Conservation (phyloP, 345 rosid genomes). For the Acer negundo region DNA sequence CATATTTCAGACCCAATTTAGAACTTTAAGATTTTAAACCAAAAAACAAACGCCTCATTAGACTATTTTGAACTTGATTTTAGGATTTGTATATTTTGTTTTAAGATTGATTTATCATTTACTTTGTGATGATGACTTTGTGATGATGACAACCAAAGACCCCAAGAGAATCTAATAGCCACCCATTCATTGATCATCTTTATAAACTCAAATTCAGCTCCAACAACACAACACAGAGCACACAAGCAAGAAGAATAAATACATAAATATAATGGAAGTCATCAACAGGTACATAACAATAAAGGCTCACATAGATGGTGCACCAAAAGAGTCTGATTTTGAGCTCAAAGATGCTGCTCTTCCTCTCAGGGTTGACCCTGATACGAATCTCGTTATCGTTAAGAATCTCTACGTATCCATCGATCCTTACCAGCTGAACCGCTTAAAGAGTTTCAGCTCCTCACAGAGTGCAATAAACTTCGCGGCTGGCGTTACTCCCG, state of each 20-base stretch:
- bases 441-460: conserved; percentile 47
- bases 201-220: background rate
- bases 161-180: background rate
- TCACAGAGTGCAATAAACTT: conserved; percentile 28
- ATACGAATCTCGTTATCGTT: conserved; percentile 35
- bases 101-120: too few relatives aligned
- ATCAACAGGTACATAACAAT: conserved; percentile 38
- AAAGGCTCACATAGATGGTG: conserved; percentile 37
- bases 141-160: too few relatives aligned
- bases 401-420: conserved; percentile 55
- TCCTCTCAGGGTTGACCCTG: conserved; percentile 26
- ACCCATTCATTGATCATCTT: background rate
- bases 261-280: conserved; percentile 30
- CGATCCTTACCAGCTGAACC: conserved; percentile 62
- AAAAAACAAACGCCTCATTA: too few relatives aligned
- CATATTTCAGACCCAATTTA: too few relatives aligned
- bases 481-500: conserved; percentile 34
- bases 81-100: too few relatives aligned
- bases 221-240: background rate
- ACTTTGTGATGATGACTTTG: too few relatives aligned
- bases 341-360: conserved; percentile 33
- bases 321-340: conserved; percentile 45
- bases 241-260: too few relatives aligned
- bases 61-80: too few relatives aligned
- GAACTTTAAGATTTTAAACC: too few relatives aligned